Evolutionary conservation across 2,329 filamentous ascomycete species (phyloP), one percentile per base, ranked within the genome.

Genomic region (Thermothelomyces thermophilus): DNA sequence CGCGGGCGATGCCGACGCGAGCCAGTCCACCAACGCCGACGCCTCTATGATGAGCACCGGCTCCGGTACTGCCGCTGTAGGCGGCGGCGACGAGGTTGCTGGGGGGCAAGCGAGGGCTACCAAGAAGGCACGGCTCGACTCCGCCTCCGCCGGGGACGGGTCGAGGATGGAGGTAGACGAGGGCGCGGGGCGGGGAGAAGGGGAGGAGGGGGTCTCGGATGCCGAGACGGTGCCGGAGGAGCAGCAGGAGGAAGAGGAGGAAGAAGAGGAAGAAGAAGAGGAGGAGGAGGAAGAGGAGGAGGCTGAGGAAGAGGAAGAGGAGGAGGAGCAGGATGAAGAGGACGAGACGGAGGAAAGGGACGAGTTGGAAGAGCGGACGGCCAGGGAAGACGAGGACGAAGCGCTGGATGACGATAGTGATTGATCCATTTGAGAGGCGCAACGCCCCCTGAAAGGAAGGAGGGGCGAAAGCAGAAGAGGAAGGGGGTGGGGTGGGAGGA

Each of bases 371-470:
- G 71, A 55, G 43, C 46, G 52, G 13, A 69, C 70, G 1, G 70
- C 73, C 3, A 70, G 47, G 34, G 49, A 50, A 33, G 56, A 72
- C 1, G 76, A 71, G 22, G 81, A 83, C 50, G 83, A 85, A 56
- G 82, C 80, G 11, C 64, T 84, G 51, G 80, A 83, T 60, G 79
- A 76, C 45, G 80, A 83, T 54, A 82, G 78, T 58, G 78, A 81
- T 49, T 80, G 62, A 55, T 14, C 14, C 5, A n/a, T 33, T 33
- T 33, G 33, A n/a, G 13, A 35, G 30, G 30, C 9, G 9, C 9
- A 31, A 9, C 30, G 30, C 30, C 9, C 9, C 30, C 9, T 14
- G 30, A 31, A 31, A 14, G 28, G n/a, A n/a, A n/a, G n/a, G n/a
- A n/a, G n/a, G n/a, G n/a, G n/a, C n/a, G n/a, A n/a, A n/a, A n/a